Base-by-base conservation (phyloP, 495 filamentous ascomycete genomes). In the Aspergillus campestris region DNA sequence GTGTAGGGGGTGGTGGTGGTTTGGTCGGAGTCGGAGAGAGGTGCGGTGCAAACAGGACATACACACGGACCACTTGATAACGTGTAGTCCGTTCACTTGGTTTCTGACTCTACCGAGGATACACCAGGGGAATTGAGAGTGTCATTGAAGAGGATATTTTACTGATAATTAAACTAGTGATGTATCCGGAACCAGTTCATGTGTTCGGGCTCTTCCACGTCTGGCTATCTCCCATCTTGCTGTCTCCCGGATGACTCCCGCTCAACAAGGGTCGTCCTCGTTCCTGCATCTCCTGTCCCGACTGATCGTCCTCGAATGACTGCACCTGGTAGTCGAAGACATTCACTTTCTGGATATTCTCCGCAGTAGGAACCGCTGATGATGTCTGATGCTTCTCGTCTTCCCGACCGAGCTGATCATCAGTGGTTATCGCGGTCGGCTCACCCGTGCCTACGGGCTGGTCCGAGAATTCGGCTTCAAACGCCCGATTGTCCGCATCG, bases 271-370 rank as follows among this genome's bases (percentile, higher is more conserved):
- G 53, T 4, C 51, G 45, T 9, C 62, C 42, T 37, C 45, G 58
- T 49, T 69, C 64, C 44, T 65, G 45, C 67, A 71, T 71, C 52
- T 73, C 70, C 46, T 71, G 60, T 5, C 42, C 50, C 7, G 46
- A 45, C 45, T 10, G 33, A 40, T 28, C 57, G 18, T 65, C 55
- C 33, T 66, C 65, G 35, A 69, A 70, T 8, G 48, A 53, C 12
- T 56, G 52, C 12, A 73, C 66, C 40, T 71, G 62, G 27, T 66
- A 69, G 45, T 69, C 67, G 38, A 69, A 69, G 2, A 69, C 70
- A 41, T 71, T 69, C 18, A 71, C 61, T 32, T 54, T 60, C 35
- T 42, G 51, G 34, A 46, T 18, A 34, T 44, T 32, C 5, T 15
- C 7, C 15, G 31, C 27, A 37, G 48, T 18, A 34, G 46, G 28